phyloP scores from a whole-genome alignment of 179 eudicot genomes.

The Silene coronaria region DNA sequence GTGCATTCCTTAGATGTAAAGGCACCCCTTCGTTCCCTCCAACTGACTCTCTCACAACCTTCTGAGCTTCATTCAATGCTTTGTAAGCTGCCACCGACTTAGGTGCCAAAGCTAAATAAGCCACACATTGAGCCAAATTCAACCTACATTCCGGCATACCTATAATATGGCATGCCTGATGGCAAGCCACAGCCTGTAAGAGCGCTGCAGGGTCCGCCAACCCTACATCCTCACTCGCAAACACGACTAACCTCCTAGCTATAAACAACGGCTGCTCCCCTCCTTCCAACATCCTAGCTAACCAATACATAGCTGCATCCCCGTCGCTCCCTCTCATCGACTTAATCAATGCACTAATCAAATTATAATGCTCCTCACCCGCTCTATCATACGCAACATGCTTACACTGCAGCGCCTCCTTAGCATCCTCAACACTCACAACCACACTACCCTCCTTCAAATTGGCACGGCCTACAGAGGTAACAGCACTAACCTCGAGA shows the following conservation, averaged over 20 bases:
- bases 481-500: constrained; percentile 54
- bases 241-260: constrained; percentile 65
- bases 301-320: constrained; percentile 75
- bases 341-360: constrained; percentile 76
- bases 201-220: constrained; percentile 67
- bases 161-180: constrained; percentile 70
- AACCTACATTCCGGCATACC: constrained; percentile 89
- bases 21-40: constrained; percentile 87
- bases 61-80: constrained; percentile 53
- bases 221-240: constrained; percentile 82
- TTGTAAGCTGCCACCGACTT: constrained; percentile 59
- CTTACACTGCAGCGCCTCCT: constrained; percentile 74
- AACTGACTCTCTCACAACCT: constrained; percentile 59
- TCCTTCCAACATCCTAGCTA: constrained; percentile 85
- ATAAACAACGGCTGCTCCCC: constrained; percentile 82
- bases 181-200: constrained; percentile 65
- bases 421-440: constrained; percentile 50
- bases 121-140: constrained; percentile 68
- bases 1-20: constrained; percentile 77
- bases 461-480: constrained; percentile 36
- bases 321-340: constrained; percentile 90
- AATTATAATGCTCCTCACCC: constrained; percentile 82
- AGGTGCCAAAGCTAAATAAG: constrained; percentile 71
- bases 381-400: constrained; percentile 71
- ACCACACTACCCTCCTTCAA: background rate